These are phyloP conservation scores for Strigomonas culicis DNA, from an alignment of 208 protist genomes.

Conservation along the genomic window DNA sequence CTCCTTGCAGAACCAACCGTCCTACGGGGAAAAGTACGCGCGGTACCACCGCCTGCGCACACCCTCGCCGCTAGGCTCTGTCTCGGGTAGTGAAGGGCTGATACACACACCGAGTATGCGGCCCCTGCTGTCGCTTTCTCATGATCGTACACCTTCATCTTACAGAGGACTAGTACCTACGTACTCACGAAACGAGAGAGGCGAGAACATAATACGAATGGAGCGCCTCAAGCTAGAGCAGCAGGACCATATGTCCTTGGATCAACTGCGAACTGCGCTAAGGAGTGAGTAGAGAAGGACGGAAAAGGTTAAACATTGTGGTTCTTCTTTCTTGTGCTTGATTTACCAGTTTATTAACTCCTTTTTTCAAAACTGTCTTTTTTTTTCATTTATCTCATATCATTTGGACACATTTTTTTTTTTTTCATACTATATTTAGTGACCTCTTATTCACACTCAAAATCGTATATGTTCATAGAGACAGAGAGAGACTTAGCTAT, in stretches of 20 bases:
- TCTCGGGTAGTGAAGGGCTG: no score
- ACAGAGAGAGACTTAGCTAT: no score
- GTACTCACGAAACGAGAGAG: background rate
- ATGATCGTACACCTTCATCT: background rate
- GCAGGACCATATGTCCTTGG: constrained; percentile 39
- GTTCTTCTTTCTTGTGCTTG: background rate
- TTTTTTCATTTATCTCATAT: constrained; percentile 20
- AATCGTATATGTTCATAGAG: background rate
- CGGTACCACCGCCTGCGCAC: background rate
- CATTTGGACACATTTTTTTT: constrained; percentile 10
- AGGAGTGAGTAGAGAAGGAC: constrained; percentile 24
- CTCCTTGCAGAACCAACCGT: background rate
- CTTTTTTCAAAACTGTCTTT: constrained; percentile 5
- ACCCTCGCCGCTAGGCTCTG: no score
- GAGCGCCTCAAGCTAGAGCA: constrained; percentile 56
- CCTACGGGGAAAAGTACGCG: background rate
- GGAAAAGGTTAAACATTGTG: constrained; percentile 3
- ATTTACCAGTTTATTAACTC: constrained; percentile 1
- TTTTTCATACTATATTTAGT: no score
- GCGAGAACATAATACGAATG: constrained; percentile 50
- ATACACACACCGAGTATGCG: no score
- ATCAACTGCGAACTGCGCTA: constrained; percentile 50
- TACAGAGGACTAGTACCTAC: background rate
- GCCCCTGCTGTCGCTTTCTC: background rate
- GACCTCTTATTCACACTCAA: no score